phyloP scores from a whole-genome alignment of 1,284 basidiomycete genomes.

The Trametes sp. region DNA sequence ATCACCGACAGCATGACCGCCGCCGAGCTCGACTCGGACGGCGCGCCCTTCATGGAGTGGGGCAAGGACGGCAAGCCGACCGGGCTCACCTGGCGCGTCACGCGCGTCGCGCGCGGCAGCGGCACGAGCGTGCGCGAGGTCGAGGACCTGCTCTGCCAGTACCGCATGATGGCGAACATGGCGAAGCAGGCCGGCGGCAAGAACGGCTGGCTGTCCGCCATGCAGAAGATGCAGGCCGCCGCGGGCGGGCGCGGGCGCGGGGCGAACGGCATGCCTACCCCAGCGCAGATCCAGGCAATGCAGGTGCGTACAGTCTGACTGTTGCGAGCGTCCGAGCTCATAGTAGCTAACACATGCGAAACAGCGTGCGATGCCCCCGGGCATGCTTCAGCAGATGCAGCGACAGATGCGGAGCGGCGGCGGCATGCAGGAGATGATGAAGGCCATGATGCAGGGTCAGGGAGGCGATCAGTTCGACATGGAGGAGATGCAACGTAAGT shows the following conservation, averaged over 20 bases:
- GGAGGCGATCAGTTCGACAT: constrained; percentile 84
- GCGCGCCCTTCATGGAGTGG: constrained; percentile 83
- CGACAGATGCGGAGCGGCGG: constrained; percentile 82
- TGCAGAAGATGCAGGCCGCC: constrained; percentile 91
- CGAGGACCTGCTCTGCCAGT: constrained; percentile 94
- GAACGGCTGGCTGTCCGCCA: constrained; percentile 89
- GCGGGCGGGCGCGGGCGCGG: constrained; percentile 87
- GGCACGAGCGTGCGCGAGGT: constrained; percentile 98
- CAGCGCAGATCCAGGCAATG: constrained; percentile 93
- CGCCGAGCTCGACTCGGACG: constrained; percentile 95
- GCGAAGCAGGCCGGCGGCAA: constrained; percentile 97
- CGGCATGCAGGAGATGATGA: constrained; percentile 96
- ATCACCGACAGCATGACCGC: constrained; percentile 99
- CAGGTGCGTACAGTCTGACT: constrained; percentile 60
- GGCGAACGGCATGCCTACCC: constrained; percentile 86
- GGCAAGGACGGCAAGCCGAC: constrained; percentile 86
- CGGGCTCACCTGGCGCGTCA: constrained; percentile 86
- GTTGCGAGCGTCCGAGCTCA: not conserved
- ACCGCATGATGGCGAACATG: constrained; percentile 97
- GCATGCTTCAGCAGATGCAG: constrained; percentile 87
- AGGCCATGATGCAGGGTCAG: constrained; percentile 92
- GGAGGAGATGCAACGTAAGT: constrained; percentile 86
- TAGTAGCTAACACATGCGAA: constrained; percentile 6
- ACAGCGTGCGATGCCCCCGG: constrained; percentile 89
- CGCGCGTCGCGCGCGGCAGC: constrained; percentile 90